These are phyloP conservation scores for Candida dajiaensis DNA, from an alignment of 805 yeast species.

Conservation along the genomic window DNA sequence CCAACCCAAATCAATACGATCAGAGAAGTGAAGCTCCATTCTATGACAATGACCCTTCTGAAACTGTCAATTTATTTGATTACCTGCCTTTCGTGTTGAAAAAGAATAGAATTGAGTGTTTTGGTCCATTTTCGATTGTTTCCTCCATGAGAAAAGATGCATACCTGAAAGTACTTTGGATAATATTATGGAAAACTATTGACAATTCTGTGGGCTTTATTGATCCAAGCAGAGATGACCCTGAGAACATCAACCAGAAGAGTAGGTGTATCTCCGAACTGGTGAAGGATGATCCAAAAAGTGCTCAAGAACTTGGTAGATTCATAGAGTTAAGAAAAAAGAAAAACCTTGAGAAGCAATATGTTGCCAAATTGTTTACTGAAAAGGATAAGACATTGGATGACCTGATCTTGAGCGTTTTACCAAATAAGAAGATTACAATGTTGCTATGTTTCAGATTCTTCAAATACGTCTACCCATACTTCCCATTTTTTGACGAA, in stretches of 20 bases:
- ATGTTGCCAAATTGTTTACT: conserved; percentile 1
- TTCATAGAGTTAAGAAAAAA: conserved; percentile 11
- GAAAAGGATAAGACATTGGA: conserved; percentile 2
- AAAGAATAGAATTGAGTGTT: conserved; percentile 36
- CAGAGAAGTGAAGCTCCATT: not conserved
- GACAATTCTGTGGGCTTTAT: not conserved
- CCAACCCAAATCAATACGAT: not conserved
- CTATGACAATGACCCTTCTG: conserved; percentile 25
- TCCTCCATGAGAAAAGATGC: conserved; percentile 43
- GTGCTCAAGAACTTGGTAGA: conserved; percentile 3
- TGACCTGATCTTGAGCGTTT: conserved; percentile 7
- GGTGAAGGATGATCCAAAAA: not conserved
- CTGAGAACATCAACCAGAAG: not conserved
- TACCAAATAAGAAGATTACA: conserved; percentile 15
- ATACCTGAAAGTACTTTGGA: conserved; percentile 31
- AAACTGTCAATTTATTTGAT: conserved; percentile 37
- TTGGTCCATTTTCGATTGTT: conserved; percentile 49
- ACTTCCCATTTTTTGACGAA: conserved; percentile 22
- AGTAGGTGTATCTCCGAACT: not conserved
- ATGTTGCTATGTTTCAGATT: conserved; percentile 18
- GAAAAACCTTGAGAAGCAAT: conserved; percentile 6
- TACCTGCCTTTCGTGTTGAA: conserved; percentile 37
- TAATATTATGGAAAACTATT: conserved; percentile 16
- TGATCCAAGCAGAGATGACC: not conserved
- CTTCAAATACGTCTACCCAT: conserved; percentile 21